Conservation (phyloP, 208 protist genomes). For the Wallacemonas sp. region DNA sequence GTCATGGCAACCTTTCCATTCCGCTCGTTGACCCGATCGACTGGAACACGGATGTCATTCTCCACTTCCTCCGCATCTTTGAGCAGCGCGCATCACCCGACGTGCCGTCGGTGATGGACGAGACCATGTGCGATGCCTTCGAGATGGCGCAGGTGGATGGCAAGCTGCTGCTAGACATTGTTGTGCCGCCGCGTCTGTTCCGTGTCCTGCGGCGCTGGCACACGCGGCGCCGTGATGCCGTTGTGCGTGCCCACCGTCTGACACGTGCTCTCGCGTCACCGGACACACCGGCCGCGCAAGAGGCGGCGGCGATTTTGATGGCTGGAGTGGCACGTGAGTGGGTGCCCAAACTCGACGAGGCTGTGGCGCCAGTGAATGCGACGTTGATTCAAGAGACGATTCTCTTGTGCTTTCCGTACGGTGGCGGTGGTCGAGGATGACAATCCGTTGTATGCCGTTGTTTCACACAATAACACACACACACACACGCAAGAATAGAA, state of each 20-base stretch:
- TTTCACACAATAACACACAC: too few relatives aligned
- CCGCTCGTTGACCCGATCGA: conserved; percentile 61
- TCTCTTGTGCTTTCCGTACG: conserved; percentile 79
- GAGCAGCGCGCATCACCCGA: conserved; percentile 23
- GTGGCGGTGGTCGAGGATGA: conserved; percentile 10
- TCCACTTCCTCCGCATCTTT: conserved; percentile 51
- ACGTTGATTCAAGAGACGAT: conserved; percentile 80
- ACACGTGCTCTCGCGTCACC: neutral
- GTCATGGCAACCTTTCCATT: conserved; percentile 45
- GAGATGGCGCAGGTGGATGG: conserved; percentile 58
- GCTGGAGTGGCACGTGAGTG: neutral
- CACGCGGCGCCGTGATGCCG: conserved; percentile 51
- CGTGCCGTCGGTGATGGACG: conserved; percentile 46
- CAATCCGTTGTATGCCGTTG: too few relatives aligned
- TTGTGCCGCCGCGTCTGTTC: conserved; percentile 67
- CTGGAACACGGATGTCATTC: conserved; percentile 67
- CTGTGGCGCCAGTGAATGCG: conserved; percentile 38
- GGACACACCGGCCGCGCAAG: neutral
- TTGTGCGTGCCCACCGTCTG: neutral
- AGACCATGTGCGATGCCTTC: conserved; percentile 71
- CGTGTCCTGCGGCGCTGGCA: conserved; percentile 83
- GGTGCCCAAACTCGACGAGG: conserved; percentile 38
- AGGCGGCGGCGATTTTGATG: neutral
- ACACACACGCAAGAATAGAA: conserved; percentile 5
- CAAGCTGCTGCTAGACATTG: conserved; percentile 66